Evolutionary conservation across 2,329 filamentous ascomycete genomes (phyloP), one percentile per base, ranked within the genome.

Genomic region (Ophiostoma ulmi): DNA sequence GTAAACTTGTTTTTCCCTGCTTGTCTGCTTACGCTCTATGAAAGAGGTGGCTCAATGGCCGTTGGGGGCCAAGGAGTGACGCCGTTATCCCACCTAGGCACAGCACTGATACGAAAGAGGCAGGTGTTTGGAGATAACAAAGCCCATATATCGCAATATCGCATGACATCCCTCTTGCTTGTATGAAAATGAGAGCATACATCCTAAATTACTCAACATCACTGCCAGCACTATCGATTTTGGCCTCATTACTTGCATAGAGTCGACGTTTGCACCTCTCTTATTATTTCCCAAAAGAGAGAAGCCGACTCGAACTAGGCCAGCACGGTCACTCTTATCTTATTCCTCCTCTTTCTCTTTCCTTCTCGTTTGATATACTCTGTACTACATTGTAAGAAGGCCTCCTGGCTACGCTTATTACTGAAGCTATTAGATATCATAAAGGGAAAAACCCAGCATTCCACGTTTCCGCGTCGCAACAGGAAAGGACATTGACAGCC

Each of bases 181-280:
- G 31, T 31, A 31, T 31, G 31, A 31, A 3, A 31, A 31, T 31
- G 31, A 31, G 31, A 31, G 8, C 38, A 39, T 39, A 7, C 44
- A 48, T 48, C 44, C 44, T 48, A 48, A 48, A n/a, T 48, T 48
- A 39, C 38, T 39, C 8, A 39, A 39, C 11, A 39, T 39, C 44
- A n/a, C 52, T 58, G 22, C 52, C 52, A 58, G 52, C 52, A 58
- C 52, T 58, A 58, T 58, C 26, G 52, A 10, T 58, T 31, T 58
- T 48, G 44, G 39, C 39, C 39, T 41, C 26, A 48, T 48, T 48
- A 17, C 17, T 48, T 48, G 17, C 44, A 48, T n/a, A 48, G n/a
- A n/a, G 14, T 5, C 52, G 52, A 11, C n/a, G 48, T n/a, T 55
- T 17, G 10, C 39, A 3, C 22, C n/a, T 58, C 52, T 58, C 52